A percentile compares a stretch with the other conserved stretches of the same genome.
These are phyloP conservation scores for Exophiala dermatitidis DNA, from an alignment of 2,329 filamentous ascomycete genomes.

Conservation along the genomic window DNA sequence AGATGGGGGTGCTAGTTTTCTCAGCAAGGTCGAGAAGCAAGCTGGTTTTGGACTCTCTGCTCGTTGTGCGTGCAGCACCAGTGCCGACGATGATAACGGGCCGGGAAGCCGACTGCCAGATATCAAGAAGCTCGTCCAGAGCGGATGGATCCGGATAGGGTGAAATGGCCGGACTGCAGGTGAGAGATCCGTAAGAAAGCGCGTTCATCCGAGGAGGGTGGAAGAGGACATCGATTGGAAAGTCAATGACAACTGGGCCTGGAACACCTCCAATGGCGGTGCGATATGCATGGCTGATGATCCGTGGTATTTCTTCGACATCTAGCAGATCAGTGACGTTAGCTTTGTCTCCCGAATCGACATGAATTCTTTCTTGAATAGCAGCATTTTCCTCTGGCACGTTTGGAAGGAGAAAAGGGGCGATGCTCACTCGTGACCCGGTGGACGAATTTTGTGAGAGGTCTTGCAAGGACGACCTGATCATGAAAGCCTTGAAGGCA, in stretches of 20 bases:
- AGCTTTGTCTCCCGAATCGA: not conserved
- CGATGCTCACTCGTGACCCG: conserved; percentile 32
- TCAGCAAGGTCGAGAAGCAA: conserved; percentile 33
- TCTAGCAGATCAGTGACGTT: conserved; percentile 7
- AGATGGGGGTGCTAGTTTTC: conserved; percentile 24
- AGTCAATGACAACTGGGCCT: conserved; percentile 30
- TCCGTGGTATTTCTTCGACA: conserved; percentile 40
- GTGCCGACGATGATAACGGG: conserved; percentile 41
- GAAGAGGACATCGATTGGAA: conserved; percentile 38
- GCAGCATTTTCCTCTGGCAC: not conserved
- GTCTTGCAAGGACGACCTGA: conserved; percentile 40
- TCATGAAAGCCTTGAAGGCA: conserved; percentile 43
- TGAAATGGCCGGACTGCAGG: conserved; percentile 30
- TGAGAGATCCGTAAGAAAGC: conserved; percentile 39
- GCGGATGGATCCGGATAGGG: conserved; percentile 36
- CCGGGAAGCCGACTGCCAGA: conserved; percentile 33
- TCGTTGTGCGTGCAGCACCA: conserved; percentile 32
- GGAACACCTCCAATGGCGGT: conserved; percentile 37
- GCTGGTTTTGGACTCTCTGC: conserved; percentile 32
- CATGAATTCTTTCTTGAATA: not conserved
- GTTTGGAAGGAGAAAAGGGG: not conserved
- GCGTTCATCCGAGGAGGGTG: conserved; percentile 34
- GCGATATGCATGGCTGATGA: conserved; percentile 39
- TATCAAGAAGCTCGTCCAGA: conserved; percentile 30
- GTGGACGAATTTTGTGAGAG: conserved; percentile 43